These are phyloP conservation scores for Carex pumila DNA, from an alignment of 176 grass and related monocot species.

Conservation along the genomic window DNA sequence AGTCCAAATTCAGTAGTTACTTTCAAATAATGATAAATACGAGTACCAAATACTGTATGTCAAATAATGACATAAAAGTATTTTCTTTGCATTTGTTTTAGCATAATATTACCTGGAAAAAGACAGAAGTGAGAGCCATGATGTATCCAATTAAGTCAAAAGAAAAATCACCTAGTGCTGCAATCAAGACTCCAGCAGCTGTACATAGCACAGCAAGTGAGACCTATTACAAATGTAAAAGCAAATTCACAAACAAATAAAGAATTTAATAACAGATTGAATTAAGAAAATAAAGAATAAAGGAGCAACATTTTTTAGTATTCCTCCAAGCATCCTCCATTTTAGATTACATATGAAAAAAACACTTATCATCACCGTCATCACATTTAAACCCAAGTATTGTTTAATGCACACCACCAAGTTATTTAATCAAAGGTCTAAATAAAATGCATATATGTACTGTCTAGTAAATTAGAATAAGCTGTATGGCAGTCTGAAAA, in stretches of 20 bases:
- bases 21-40: slow-evolving; percentile 13
- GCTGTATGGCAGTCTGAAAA: background rate
- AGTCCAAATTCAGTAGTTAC: slow-evolving; percentile 27
- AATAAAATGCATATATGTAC: background rate
- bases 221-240: slow-evolving; percentile 46
- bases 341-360: background rate
- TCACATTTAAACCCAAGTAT: background rate
- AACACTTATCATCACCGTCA: background rate
- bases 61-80: too few species aligned
- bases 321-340: background rate
- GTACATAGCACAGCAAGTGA: slow-evolving; percentile 83
- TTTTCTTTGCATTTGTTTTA: background rate
- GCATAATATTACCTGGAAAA: slow-evolving; percentile 80
- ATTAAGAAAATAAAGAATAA: background rate
- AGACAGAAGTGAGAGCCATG: slow-evolving; percentile 93
- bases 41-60: too few species aligned
- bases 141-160: slow-evolving; percentile 89
- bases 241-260: background rate
- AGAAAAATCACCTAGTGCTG: slow-evolving; percentile 93
- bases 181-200: slow-evolving; percentile 76
- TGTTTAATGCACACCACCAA: background rate
- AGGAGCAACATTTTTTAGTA: background rate
- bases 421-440: background rate
- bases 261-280: background rate
- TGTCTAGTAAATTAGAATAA: background rate